phyloP scores from a whole-genome alignment of 192 early-diverging fungal species.

The Rhizophagus sp. region DNA sequence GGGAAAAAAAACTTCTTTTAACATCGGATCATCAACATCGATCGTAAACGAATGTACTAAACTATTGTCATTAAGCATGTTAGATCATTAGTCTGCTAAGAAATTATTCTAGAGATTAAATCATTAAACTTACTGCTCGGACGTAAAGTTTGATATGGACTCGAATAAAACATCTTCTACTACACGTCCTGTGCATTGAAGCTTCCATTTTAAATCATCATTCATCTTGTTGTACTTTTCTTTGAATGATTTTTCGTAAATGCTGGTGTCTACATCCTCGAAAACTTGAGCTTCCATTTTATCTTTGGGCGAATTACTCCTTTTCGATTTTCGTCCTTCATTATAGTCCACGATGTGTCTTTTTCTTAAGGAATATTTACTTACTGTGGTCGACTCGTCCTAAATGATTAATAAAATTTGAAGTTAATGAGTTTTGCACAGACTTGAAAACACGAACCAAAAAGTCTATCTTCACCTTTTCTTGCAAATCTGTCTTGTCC shows the following conservation, averaged over 20 bases:
- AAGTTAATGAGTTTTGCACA: too few species aligned
- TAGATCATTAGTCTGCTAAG: neutral
- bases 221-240: slow-evolving; percentile 14
- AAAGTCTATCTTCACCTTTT: too few species aligned
- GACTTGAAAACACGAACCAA: too few species aligned
- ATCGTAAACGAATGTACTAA: slow-evolving; percentile 23
- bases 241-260: neutral
- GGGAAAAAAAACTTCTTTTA: neutral
- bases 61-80: slow-evolving; percentile 1
- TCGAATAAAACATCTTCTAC: neutral
- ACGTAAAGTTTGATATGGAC: neutral
- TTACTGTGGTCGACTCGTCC: too few species aligned
- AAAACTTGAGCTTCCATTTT: too few species aligned
- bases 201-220: neutral
- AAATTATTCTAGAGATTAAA: neutral
- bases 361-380: too few species aligned
- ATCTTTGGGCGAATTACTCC: too few species aligned
- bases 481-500: too few species aligned
- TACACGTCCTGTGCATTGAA: neutral
- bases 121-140: slow-evolving; percentile 5
- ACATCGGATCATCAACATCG: neutral
- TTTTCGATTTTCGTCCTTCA: too few species aligned
- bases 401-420: too few species aligned
- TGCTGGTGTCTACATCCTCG: too few species aligned
- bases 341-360: too few species aligned